A percentile compares a stretch with the other conserved stretches of the same genome.
These are phyloP conservation scores for Davidsoniella eucalypti DNA, from an alignment of 2,329 filamentous ascomycete species.

Conservation along the genomic window DNA sequence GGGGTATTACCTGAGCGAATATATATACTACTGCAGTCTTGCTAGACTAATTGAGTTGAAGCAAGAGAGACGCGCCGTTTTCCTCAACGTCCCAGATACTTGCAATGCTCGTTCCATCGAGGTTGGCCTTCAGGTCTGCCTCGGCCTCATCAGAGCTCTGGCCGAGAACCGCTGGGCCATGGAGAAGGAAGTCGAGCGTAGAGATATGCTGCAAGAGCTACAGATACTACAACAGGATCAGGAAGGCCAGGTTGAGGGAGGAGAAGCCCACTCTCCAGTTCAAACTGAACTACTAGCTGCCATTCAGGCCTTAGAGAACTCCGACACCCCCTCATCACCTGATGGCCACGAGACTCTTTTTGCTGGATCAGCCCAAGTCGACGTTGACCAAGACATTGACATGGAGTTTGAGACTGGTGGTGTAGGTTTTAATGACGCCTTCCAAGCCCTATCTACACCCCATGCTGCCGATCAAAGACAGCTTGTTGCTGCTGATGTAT, in stretches of 20 bases:
- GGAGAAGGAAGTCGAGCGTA: not conserved
- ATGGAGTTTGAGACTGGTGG: too few species aligned
- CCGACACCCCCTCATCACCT: too few species aligned
- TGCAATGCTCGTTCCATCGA: slow-evolving; percentile 31
- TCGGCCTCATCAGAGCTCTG: slow-evolving; percentile 40
- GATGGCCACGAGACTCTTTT: too few species aligned
- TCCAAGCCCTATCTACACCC: too few species aligned
- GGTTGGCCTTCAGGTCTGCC: slow-evolving; percentile 32
- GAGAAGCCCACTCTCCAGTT: too few species aligned
- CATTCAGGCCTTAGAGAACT: not conserved
- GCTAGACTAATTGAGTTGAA: slow-evolving; percentile 35
- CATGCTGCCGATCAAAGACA: too few species aligned
- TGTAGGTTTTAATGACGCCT: too few species aligned
- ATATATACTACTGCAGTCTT: slow-evolving; percentile 57
- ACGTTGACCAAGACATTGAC: too few species aligned
- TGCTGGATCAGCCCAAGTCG: too few species aligned
- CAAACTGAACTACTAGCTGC: not conserved
- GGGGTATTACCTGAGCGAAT: slow-evolving; percentile 61
- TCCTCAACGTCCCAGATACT: slow-evolving; percentile 55
- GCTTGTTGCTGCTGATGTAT: too few species aligned
- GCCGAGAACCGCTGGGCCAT: slow-evolving; percentile 31
- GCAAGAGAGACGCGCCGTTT: slow-evolving; percentile 38
- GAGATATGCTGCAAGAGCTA: not conserved
- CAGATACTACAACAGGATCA: not conserved
- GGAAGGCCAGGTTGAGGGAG: not conserved